Base-by-base conservation (phyloP, 495 filamentous ascomycete genomes). In the Lepraria neglecta region DNA sequence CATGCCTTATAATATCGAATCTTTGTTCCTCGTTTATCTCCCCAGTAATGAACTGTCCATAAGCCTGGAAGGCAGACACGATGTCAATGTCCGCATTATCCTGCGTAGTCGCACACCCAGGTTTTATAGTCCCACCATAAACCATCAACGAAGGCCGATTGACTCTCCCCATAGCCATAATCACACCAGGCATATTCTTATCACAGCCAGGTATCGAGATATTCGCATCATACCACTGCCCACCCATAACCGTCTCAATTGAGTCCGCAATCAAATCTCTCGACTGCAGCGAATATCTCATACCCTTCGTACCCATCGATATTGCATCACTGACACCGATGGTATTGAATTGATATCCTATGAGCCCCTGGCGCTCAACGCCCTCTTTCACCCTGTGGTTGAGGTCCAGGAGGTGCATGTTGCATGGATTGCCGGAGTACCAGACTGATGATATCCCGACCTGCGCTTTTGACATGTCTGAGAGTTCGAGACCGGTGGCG, bases 111-210 rank as follows among this genome's bases (percentile, higher is more conserved):
- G 84, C 82, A 73, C 90, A 95, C 38, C 94, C 94, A 48, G 94
- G 90, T 76, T 88, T 87, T 75, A 97, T 97, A 45, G 87, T 88
- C 59, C 94, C 94, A 64, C 94, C 94, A 73, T 98, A 98, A 24
- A 98, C 88, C 95, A 98, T 97, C 66, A 98, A 71, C 62, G 87
- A 89, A 31, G 94, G 94, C 56, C 94, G 79, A 77, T 98, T 97
- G 68, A 96, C 84, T 53, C 94, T 81, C 33, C 90, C 94, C 94
- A 97, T 97, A 46, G 94, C 95, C 78, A 98, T 98, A 62, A 97
- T 75, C 42, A 97, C 94, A 75, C 94, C 94, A 7, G 94, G 94
- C 95, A 98, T 97, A 75, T 98, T 98, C 86, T 98, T 98, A 80
- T 98, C 95, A 74, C 94, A 98, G 45, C 94, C 94, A n/a, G 94